phyloP scores from a whole-genome alignment of 2,329 filamentous ascomycete genomes.

The Monosporascus ibericus region DNA sequence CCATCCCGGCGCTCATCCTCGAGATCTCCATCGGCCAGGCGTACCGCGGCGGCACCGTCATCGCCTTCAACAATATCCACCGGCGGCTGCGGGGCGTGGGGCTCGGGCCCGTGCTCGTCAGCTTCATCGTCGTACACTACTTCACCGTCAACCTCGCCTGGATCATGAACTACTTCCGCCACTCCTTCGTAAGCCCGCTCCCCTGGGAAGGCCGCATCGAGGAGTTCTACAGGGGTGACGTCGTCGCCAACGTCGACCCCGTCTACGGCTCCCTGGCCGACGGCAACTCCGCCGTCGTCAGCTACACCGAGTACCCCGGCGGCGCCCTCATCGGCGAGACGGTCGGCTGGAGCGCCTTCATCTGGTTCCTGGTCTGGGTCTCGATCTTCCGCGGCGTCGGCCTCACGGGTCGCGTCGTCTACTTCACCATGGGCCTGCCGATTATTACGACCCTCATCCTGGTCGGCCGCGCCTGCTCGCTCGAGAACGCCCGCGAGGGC shows the following conservation, averaged over 20 bases:
- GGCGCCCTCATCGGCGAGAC: slow-evolving; percentile 46
- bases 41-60: slow-evolving; percentile 48
- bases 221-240: slow-evolving; percentile 45
- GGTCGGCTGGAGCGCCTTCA: slow-evolving; percentile 51
- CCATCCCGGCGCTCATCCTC: slow-evolving; percentile 49
- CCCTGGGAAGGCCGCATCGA: slow-evolving; percentile 46
- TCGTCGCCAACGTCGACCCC: slow-evolving; percentile 41
- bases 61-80: slow-evolving; percentile 49
- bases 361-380: slow-evolving; percentile 54
- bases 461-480: slow-evolving; percentile 46
- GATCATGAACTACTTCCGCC: slow-evolving; percentile 54
- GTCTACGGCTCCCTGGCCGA: slow-evolving; percentile 31
- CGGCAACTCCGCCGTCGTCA: slow-evolving; percentile 31
- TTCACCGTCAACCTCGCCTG: slow-evolving; percentile 51
- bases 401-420: slow-evolving; percentile 51
- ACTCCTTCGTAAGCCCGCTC: slow-evolving; percentile 47
- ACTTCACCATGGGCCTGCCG: slow-evolving; percentile 56
- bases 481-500: slow-evolving; percentile 47
- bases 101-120: slow-evolving; percentile 44
- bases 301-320: slow-evolving; percentile 41
- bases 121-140: slow-evolving; percentile 50
- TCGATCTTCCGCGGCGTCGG: slow-evolving; percentile 55
- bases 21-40: slow-evolving; percentile 66
- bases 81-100: slow-evolving; percentile 47
- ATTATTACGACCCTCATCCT: slow-evolving; percentile 51